phyloP scores from a whole-genome alignment of 2,329 filamentous ascomycete genomes.

The Phyllosticta paracitricarpa region DNA sequence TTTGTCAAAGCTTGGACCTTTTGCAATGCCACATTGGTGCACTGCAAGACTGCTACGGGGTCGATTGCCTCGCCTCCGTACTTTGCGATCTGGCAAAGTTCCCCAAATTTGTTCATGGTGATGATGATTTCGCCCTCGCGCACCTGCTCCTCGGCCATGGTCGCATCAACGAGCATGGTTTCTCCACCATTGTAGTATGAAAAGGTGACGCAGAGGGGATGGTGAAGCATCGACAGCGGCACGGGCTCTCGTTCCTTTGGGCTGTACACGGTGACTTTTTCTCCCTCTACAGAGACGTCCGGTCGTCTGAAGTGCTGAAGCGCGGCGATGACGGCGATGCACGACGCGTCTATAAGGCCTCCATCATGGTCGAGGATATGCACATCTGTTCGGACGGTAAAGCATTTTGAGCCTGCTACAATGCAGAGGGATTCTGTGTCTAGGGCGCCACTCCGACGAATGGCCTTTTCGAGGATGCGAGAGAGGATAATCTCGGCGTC shows the following conservation, averaged over 20 bases:
- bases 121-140: slow-evolving; percentile 65
- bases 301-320: slow-evolving; percentile 86
- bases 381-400: slow-evolving; percentile 81
- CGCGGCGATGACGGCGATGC: slow-evolving; percentile 77
- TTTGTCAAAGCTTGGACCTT: slow-evolving; percentile 74
- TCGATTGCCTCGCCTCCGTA: slow-evolving; percentile 76
- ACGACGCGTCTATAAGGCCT: slow-evolving; percentile 76
- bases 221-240: slow-evolving; percentile 80
- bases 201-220: slow-evolving; percentile 85
- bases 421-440: slow-evolving; percentile 96
- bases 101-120: slow-evolving; percentile 79
- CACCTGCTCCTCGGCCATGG: slow-evolving; percentile 65
- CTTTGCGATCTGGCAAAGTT: slow-evolving; percentile 87
- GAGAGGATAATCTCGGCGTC: slow-evolving; percentile 80
- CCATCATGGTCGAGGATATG: slow-evolving; percentile 89
- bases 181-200: slow-evolving; percentile 71
- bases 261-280: slow-evolving; percentile 74
- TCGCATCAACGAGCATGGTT: slow-evolving; percentile 62
- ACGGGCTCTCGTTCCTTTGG: slow-evolving; percentile 81
- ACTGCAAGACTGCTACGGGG: slow-evolving; percentile 66
- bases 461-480: slow-evolving; percentile 83
- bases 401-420: slow-evolving; percentile 81
- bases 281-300: slow-evolving; percentile 78
- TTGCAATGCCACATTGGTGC: slow-evolving; percentile 60
- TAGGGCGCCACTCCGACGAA: slow-evolving; percentile 82